Evolutionary conservation across 129 eudicot genomes (phyloP).

Genomic region (Logfia minima): DNA sequence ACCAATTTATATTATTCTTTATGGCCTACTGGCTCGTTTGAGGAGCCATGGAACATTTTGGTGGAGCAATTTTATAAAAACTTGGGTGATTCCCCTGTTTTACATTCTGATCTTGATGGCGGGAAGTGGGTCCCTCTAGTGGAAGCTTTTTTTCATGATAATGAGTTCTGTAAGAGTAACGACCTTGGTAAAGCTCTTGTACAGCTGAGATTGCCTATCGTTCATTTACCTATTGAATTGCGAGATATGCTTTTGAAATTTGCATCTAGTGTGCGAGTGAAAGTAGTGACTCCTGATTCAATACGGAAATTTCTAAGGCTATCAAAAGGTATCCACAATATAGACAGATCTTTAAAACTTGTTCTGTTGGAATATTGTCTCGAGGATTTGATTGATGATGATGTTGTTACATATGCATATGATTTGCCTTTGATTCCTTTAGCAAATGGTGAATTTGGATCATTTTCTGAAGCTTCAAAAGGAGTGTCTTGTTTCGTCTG

Average conservation of each 20-base stretch:
- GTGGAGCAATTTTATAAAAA: constrained; percentile 69
- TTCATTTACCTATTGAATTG: constrained; percentile 64
- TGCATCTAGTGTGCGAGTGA: constrained; percentile 45
- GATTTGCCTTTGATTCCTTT: constrained; percentile 83
- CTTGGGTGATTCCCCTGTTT: constrained; percentile 61
- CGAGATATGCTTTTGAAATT: constrained; percentile 67
- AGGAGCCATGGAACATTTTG: constrained; percentile 93
- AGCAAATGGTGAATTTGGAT: constrained; percentile 90
- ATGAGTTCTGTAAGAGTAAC: constrained; percentile 49
- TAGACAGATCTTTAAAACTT: constrained; percentile 61
- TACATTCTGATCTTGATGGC: constrained; percentile 75
- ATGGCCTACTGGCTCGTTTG: constrained; percentile 94
- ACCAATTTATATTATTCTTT: constrained; percentile 67
- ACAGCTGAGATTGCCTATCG: constrained; percentile 78
- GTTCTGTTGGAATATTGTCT: constrained; percentile 95
- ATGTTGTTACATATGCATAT: constrained; percentile 62
- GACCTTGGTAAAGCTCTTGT: constrained; percentile 77
- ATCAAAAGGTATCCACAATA: constrained; percentile 32
- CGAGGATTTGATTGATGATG: constrained; percentile 87
- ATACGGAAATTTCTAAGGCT: constrained; percentile 61
- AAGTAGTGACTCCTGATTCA: constrained; percentile 88
- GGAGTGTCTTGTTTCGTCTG: constrained; percentile 73
- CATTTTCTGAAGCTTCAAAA: constrained; percentile 51
- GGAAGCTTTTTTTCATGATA: constrained; percentile 80
- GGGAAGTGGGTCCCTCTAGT: constrained; percentile 84